Conservation (phyloP, 768 basidiomycete species). For the Naematelia aurantialba region DNA sequence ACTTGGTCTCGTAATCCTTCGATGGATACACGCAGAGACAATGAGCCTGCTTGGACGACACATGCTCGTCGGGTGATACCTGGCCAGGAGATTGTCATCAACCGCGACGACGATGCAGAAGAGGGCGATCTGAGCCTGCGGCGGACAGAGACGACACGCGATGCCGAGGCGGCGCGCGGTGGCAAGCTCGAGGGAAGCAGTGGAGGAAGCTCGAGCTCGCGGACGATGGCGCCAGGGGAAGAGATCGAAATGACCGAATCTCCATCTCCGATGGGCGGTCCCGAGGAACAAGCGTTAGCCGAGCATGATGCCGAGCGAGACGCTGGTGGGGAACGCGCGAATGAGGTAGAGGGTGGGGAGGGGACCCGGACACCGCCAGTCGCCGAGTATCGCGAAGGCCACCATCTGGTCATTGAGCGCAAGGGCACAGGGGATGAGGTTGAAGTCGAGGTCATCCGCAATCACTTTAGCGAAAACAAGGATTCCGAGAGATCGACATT, state of each 20-base stretch:
- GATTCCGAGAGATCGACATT: slow-evolving; percentile 29
- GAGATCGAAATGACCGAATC: slow-evolving; percentile 29
- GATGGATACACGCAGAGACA: slow-evolving; percentile 47
- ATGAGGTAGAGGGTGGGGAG: slow-evolving; percentile 26
- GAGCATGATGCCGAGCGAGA: slow-evolving; percentile 30
- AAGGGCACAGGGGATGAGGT: slow-evolving; percentile 66
- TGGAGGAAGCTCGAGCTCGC: slow-evolving; percentile 42
- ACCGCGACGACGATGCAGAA: slow-evolving; percentile 62
- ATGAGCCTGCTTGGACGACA: slow-evolving; percentile 75
- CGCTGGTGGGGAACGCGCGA: slow-evolving; percentile 15
- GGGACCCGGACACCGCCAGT: slow-evolving; percentile 43
- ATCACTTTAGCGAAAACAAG: slow-evolving; percentile 46
- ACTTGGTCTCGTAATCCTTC: slow-evolving; percentile 80
- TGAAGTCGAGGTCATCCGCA: slow-evolving; percentile 63
- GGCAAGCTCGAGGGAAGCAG: slow-evolving; percentile 9
- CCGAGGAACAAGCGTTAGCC: slow-evolving; percentile 20
- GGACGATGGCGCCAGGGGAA: slow-evolving; percentile 24
- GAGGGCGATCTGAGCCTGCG: slow-evolving; percentile 58
- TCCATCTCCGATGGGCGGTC: slow-evolving; percentile 1
- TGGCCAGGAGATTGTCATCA: slow-evolving; percentile 76
- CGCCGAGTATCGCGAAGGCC: slow-evolving; percentile 69
- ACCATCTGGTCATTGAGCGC: slow-evolving; percentile 64
- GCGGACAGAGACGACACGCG: slow-evolving; percentile 10
- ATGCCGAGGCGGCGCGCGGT: slow-evolving; percentile 26
- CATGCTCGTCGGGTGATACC: slow-evolving; percentile 68